These are phyloP conservation scores for Peronospora belbahrii DNA, from an alignment of 352 stramenopile genomes.

Conservation along the genomic window DNA sequence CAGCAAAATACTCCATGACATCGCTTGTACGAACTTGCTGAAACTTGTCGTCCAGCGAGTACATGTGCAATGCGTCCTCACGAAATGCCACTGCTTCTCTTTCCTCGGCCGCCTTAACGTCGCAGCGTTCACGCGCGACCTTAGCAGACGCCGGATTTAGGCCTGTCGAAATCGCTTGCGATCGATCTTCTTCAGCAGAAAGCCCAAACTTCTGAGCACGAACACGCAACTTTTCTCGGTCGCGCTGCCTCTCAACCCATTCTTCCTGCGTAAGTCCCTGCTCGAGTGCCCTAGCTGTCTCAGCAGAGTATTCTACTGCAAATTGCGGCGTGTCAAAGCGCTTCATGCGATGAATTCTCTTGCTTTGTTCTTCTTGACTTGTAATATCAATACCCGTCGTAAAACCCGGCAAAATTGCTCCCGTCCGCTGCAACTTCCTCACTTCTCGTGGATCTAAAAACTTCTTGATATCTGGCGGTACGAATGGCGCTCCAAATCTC, in stretches of 20 bases:
- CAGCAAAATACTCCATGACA: constrained; percentile 68
- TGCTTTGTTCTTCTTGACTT: constrained; percentile 49
- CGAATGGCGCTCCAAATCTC: constrained; percentile 59
- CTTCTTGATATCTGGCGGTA: constrained; percentile 60
- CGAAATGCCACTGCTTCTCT: constrained; percentile 34
- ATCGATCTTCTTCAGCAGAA: constrained; percentile 29
- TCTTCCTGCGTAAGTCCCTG: constrained; percentile 70
- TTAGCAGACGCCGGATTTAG: constrained; percentile 44
- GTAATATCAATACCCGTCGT: constrained; percentile 67
- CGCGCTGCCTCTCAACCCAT: constrained; percentile 46
- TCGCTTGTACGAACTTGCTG: constrained; percentile 76
- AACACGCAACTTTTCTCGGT: constrained; percentile 54
- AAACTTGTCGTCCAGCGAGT: constrained; percentile 73
- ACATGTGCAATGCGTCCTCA: constrained; percentile 75
- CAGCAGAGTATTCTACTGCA: constrained; percentile 56
- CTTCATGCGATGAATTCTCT: constrained; percentile 71
- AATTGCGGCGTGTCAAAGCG: constrained; percentile 75
- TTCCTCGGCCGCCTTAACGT: constrained; percentile 26
- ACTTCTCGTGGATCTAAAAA: constrained; percentile 75
- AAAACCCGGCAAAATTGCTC: constrained; percentile 48
- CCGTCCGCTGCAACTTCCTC: constrained; percentile 64
- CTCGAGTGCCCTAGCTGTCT: constrained; percentile 46
- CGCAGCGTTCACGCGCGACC: constrained; percentile 51
- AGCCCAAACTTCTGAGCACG: constrained; percentile 72
- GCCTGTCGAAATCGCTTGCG: constrained; percentile 14